Conservation (phyloP, 2,329 filamentous ascomycete species). For the Penicillium sp. region DNA sequence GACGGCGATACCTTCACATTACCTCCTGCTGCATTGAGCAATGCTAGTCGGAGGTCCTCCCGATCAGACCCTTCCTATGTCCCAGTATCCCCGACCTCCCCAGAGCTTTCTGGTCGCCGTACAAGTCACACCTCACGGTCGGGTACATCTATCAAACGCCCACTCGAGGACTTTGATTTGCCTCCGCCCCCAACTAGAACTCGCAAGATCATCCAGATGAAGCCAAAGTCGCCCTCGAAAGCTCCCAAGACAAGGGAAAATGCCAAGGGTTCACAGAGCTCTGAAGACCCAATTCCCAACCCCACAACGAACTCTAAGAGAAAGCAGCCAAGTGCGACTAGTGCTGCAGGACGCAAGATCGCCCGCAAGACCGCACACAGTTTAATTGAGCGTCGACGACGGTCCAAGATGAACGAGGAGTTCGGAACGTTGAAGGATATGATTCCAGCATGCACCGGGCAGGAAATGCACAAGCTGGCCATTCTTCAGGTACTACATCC, state of each 20-base stretch:
- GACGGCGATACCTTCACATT: slow-evolving; percentile 37
- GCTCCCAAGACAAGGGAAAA: slow-evolving; percentile 32
- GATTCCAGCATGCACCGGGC: slow-evolving; percentile 90
- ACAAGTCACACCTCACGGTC: slow-evolving; percentile 25
- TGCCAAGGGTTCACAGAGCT: slow-evolving; percentile 17
- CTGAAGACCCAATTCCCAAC: slow-evolving; percentile 24
- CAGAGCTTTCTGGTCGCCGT: slow-evolving; percentile 24
- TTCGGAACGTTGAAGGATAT: slow-evolving; percentile 90
- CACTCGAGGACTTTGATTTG: slow-evolving; percentile 63
- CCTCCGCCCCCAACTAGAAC: slow-evolving; percentile 89
- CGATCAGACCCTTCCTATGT: slow-evolving; percentile 30
- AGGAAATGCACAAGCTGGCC: slow-evolving; percentile 96
- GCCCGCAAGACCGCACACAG: slow-evolving; percentile 95
- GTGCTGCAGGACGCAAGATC: slow-evolving; percentile 87
- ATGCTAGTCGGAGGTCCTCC: slow-evolving; percentile 28
- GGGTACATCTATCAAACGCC: slow-evolving; percentile 39
- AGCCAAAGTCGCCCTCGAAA: slow-evolving; percentile 55
- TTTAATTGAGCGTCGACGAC: slow-evolving; percentile 80
- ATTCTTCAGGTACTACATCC: slow-evolving; percentile 73
- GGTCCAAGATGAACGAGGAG: slow-evolving; percentile 99
- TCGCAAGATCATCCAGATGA: slow-evolving; percentile 98
- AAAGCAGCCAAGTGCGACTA: slow-evolving; percentile 72
- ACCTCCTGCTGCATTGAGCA: slow-evolving; percentile 37
- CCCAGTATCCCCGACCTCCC: slow-evolving; percentile 36
- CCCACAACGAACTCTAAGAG: slow-evolving; percentile 56